phyloP scores from a whole-genome alignment of 176 grass and related monocot genomes.

The Oryza meyeriana region DNA sequence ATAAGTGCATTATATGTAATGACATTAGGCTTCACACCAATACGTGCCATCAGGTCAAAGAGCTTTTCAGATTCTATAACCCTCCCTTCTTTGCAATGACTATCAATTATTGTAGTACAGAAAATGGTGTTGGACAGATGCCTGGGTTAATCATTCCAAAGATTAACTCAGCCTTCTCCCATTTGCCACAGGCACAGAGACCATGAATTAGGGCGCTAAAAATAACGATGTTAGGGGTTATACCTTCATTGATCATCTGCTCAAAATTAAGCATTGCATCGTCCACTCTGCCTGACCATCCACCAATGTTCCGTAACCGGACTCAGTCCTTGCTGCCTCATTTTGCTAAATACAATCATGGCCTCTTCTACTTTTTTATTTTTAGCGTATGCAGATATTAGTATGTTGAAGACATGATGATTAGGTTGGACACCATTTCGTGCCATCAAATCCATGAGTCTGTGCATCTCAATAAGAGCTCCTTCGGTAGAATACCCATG shows the following conservation, averaged over 20 bases:
- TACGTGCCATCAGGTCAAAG: background rate
- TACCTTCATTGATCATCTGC: background rate
- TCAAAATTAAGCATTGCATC: slow-evolving; percentile 17
- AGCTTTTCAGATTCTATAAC: background rate
- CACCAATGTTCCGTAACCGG: background rate
- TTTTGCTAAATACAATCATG: background rate
- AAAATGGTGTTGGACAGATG: background rate
- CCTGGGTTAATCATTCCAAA: slow-evolving; percentile 24
- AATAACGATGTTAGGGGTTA: background rate
- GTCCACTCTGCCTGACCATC: background rate
- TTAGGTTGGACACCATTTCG: background rate
- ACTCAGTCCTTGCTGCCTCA: background rate
- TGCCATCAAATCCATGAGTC: background rate
- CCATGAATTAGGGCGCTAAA: background rate
- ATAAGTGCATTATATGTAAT: too few relatives aligned
- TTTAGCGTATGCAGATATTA: slow-evolving; percentile 4
- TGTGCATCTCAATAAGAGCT: background rate
- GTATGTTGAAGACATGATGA: background rate
- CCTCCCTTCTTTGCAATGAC: background rate
- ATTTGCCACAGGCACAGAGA: background rate
- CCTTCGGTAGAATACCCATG: background rate
- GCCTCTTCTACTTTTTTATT: background rate
- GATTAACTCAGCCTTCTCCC: slow-evolving; percentile 29
- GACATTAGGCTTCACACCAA: background rate
- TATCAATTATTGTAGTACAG: background rate